phyloP scores from a whole-genome alignment of 176 grass and related monocot species.

The Phoenix roebelenii region DNA sequence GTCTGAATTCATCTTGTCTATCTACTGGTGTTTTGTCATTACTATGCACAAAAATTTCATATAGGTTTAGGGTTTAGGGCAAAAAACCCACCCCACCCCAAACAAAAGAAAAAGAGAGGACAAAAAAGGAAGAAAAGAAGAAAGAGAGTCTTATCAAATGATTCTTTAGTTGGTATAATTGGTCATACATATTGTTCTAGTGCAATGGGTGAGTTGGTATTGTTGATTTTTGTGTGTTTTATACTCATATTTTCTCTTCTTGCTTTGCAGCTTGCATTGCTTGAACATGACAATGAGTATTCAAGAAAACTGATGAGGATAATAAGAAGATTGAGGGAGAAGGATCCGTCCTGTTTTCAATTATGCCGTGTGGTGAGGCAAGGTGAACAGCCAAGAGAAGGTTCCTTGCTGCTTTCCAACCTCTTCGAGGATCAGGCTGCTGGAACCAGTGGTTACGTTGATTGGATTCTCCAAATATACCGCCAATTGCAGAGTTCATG shows the following conservation, averaged over 20 bases:
- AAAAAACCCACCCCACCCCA: no score
- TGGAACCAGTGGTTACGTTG: slow-evolving; percentile 58
- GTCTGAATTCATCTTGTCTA: no score
- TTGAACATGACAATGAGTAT: slow-evolving; percentile 34
- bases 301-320: slow-evolving; percentile 52
- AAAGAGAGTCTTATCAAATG: no score
- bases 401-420: slow-evolving; percentile 71
- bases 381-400: slow-evolving; percentile 90
- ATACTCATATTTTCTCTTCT: neutral
- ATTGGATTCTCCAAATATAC: slow-evolving; percentile 87
- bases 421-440: slow-evolving; percentile 79
- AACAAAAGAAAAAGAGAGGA: no score
- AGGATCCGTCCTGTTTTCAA: slow-evolving; percentile 55
- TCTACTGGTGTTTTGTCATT: no score
- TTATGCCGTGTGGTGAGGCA: slow-evolving; percentile 64
- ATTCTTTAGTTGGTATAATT: no score
- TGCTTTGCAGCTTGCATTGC: slow-evolving; percentile 45
- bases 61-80: no score
- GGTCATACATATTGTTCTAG: no score
- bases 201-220: no score
- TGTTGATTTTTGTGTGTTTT: neutral
- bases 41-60: no score
- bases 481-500: slow-evolving; percentile 70
- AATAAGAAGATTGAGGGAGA: slow-evolving; percentile 42
- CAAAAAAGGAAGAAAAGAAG: no score